A percentile compares a stretch with the other conserved stretches of the same genome.
Evolutionary conservation across 345 rosid species (phyloP).

Genomic region (Ceriops tagal): DNA sequence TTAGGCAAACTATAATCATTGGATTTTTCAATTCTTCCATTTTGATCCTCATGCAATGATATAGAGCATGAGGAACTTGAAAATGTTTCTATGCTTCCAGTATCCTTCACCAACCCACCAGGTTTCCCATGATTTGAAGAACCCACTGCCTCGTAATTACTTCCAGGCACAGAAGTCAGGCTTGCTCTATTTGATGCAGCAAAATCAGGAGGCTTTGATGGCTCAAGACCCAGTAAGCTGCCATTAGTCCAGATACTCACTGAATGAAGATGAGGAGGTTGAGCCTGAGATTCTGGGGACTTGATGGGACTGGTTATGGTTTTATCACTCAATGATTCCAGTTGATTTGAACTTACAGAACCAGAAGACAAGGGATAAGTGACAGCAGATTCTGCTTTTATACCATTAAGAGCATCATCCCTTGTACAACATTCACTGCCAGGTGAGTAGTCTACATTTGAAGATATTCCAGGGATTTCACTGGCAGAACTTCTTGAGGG

Average conservation of each 20-base stretch:
- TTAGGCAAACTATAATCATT: conserved; percentile 27
- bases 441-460: conserved; percentile 34
- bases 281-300: conserved; percentile 40
- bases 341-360: conserved; percentile 18
- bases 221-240: conserved; percentile 80
- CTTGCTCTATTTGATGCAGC: conserved; percentile 39
- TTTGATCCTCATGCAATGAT: conserved; percentile 23
- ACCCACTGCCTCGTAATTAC: conserved; percentile 20
- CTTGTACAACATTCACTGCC: conserved; percentile 4
- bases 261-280: conserved; percentile 36
- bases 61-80: conserved; percentile 18
- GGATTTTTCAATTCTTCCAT: conserved; percentile 25
- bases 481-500: conserved; percentile 28
- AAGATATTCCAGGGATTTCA: conserved; percentile 28
- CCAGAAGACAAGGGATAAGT: conserved; percentile 28
- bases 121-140: conserved; percentile 27
- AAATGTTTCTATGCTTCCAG: conserved; percentile 23
- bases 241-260: conserved; percentile 91
- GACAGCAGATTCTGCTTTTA: conserved; percentile 16
- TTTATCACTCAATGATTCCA: conserved; percentile 18
- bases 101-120: conserved; percentile 26
- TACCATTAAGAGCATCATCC: conserved; percentile 3
- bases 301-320: conserved; percentile 21
- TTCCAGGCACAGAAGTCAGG: conserved; percentile 27
- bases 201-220: conserved; percentile 89